phyloP scores from a whole-genome alignment of 169 alveolate genomes.

The Plasmodium berghei region DNA sequence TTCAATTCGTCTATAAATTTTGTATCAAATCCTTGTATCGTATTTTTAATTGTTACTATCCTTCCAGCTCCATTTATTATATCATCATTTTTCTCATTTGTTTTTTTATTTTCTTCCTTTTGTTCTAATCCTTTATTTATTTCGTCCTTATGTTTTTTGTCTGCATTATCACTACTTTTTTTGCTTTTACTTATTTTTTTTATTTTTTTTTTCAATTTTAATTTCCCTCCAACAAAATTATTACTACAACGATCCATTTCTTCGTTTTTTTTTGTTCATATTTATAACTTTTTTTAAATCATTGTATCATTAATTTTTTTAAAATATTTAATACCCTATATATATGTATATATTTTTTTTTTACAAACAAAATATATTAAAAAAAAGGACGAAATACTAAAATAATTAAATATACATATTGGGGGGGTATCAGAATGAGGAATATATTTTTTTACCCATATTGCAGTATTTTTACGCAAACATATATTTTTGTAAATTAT shows the following conservation, averaged over 20 bases:
- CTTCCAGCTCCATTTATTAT: slow-evolving; percentile 81
- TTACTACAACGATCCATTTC: slow-evolving; percentile 13
- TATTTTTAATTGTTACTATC: slow-evolving; percentile 82
- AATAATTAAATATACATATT: no score
- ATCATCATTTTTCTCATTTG: not conserved
- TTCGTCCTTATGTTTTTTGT: not conserved
- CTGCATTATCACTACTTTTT: not conserved
- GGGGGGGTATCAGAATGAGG: no score
- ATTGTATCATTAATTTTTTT: not conserved
- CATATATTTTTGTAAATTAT: no score
- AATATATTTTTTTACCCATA: no score
- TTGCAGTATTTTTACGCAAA: no score
- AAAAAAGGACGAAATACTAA: not conserved
- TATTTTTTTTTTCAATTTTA: slow-evolving; percentile 51
- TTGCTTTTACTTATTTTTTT: slow-evolving; percentile 23
- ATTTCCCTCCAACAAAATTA: slow-evolving; percentile 59
- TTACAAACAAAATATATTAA: not conserved
- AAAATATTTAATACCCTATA: not conserved
- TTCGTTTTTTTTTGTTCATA: not conserved
- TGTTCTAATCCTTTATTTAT: not conserved
- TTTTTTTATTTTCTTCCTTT: slow-evolving; percentile 7
- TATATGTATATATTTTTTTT: not conserved
- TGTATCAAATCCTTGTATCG: slow-evolving; percentile 86
- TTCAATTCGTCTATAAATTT: slow-evolving; percentile 80
- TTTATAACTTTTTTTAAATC: not conserved